Evolutionary conservation across 1,139 yeast species (phyloP).

Genomic region (Hemisphaericaspora xylofermentans): DNA sequence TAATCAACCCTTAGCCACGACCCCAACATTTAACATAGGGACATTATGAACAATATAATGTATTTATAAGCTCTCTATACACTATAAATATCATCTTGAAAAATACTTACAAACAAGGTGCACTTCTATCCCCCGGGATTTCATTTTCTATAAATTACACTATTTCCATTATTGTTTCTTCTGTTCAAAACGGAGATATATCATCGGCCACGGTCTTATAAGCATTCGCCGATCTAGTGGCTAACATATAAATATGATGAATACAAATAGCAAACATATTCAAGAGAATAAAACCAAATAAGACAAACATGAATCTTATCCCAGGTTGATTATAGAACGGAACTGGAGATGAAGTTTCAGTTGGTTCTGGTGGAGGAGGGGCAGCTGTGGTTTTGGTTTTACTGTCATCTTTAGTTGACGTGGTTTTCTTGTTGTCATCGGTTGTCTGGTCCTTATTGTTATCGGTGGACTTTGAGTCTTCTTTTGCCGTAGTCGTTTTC

Average conservation of each 20-base stretch:
- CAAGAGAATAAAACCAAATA: slow-evolving; percentile 30
- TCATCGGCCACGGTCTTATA: slow-evolving; percentile 38
- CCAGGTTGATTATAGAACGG: slow-evolving; percentile 19
- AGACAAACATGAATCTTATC: slow-evolving; percentile 28
- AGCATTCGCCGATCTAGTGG: slow-evolving; percentile 29
- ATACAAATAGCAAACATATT: slow-evolving; percentile 37
- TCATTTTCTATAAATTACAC: no score
- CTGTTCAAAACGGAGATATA: slow-evolving; percentile 33
- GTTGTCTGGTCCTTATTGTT: background rate
- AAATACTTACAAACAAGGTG: no score
- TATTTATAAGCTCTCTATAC: no score
- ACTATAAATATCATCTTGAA: no score
- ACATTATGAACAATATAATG: no score
- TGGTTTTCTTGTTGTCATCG: background rate
- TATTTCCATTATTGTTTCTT: background rate
- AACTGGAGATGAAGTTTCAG: slow-evolving; percentile 6
- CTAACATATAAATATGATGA: slow-evolving; percentile 35
- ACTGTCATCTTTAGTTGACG: background rate
- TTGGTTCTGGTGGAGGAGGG: background rate
- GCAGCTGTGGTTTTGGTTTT: slow-evolving; percentile 3
- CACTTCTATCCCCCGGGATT: no score
- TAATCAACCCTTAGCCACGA: no score
- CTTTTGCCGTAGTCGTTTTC: slow-evolving; percentile 1
- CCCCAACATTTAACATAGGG: no score
- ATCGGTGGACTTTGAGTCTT: background rate